A percentile compares a stretch with the other conserved stretches of the same genome.
These are phyloP conservation scores for Neonothopanus nambi DNA, from an alignment of 1,284 basidiomycete genomes.

Conservation along the genomic window DNA sequence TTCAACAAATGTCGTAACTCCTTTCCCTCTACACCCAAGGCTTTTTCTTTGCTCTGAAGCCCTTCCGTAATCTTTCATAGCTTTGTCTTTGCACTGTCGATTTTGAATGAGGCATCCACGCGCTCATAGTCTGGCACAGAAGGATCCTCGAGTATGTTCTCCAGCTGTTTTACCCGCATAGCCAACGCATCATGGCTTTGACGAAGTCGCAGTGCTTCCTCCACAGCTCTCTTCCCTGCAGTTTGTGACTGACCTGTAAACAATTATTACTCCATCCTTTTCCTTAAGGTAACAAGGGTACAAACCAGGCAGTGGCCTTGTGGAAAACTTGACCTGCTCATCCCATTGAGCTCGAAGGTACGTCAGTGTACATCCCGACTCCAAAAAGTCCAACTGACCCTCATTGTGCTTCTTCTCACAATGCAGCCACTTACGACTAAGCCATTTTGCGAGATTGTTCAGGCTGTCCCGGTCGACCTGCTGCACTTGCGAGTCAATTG, in stretches of 20 bases:
- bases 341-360: slow-evolving; percentile 19
- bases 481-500: slow-evolving; percentile 26
- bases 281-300: neutral
- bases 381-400: slow-evolving; percentile 4
- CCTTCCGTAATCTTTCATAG: too few relatives aligned
- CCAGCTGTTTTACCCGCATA: slow-evolving; percentile 5
- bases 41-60: neutral
- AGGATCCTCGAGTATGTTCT: neutral
- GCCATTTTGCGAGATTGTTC: slow-evolving; percentile 19
- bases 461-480: slow-evolving; percentile 15
- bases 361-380: neutral
- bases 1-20: neutral
- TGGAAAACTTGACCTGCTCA: slow-evolving; percentile 19
- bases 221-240: neutral
- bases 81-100: too few relatives aligned
- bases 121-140: too few relatives aligned
- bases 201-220: neutral
- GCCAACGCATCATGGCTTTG: neutral
- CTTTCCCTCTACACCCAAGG: neutral
- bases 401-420: slow-evolving; percentile 6
- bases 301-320: slow-evolving; percentile 17
- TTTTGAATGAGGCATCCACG: too few relatives aligned
- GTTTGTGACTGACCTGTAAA: neutral
- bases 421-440: slow-evolving; percentile 11
- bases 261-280: too few relatives aligned